These are phyloP conservation scores for Scedosporium minutisporum DNA, from an alignment of 2,329 filamentous ascomycete species.

Conservation along the genomic window DNA sequence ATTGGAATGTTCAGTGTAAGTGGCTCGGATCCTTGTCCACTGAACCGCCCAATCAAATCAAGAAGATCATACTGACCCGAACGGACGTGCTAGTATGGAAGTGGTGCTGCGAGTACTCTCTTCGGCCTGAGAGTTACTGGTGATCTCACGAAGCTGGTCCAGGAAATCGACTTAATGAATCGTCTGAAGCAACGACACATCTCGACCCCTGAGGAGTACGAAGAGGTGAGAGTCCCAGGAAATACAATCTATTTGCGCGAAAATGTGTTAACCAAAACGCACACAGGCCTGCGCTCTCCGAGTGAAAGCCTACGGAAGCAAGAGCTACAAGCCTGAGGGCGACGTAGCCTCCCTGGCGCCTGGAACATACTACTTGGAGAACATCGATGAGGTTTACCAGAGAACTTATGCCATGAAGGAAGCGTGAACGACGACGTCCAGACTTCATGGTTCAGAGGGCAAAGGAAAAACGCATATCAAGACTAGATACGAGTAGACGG, in stretches of 20 bases:
- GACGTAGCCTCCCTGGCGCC: conserved; percentile 54
- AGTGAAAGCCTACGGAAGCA: conserved; percentile 75
- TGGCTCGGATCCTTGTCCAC: too few species aligned
- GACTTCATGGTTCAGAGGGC: too few species aligned
- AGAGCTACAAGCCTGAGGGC: conserved; percentile 64
- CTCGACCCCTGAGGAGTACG: conserved; percentile 63
- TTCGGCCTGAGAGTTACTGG: conserved; percentile 65
- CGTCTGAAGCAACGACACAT: conserved; percentile 56
- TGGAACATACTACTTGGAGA: conserved; percentile 69
- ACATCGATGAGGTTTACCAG: conserved; percentile 80
- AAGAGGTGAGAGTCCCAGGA: conserved; percentile 45
- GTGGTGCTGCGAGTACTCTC: conserved; percentile 62
- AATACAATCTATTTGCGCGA: too few species aligned
- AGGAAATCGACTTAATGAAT: conserved; percentile 60
- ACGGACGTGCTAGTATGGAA: conserved; percentile 64
- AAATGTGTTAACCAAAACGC: not conserved
- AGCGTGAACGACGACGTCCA: too few species aligned
- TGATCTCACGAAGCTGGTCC: conserved; percentile 56
- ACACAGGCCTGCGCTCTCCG: conserved; percentile 66
- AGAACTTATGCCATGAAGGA: conserved; percentile 66
- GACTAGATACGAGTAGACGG: too few species aligned
- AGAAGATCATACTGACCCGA: conserved; percentile 55
- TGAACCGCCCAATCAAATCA: conserved; percentile 47
- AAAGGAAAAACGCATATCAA: too few species aligned
- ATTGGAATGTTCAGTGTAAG: conserved; percentile 57